These are phyloP conservation scores for Candida insectorum DNA, from an alignment of 805 yeast species.

Conservation along the genomic window DNA sequence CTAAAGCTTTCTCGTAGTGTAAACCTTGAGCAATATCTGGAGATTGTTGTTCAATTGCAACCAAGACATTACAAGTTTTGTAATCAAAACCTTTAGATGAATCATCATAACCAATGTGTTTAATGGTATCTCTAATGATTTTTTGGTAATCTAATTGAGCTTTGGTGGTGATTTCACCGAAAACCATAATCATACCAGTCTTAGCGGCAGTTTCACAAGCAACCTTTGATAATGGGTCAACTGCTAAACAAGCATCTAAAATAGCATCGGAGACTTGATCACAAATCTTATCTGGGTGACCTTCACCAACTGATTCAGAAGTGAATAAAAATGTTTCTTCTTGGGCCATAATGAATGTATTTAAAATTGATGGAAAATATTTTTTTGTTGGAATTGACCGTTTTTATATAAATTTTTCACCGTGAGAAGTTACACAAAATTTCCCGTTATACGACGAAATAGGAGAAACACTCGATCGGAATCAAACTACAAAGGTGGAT, in stretches of 20 bases:
- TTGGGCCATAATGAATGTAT: background rate
- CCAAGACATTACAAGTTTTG: slow-evolving; percentile 98
- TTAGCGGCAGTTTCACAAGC: slow-evolving; percentile 99
- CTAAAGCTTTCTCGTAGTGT: slow-evolving; percentile 92
- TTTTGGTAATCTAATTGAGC: slow-evolving; percentile 96
- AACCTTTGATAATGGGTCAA: slow-evolving; percentile 96
- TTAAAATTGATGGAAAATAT: too few species aligned
- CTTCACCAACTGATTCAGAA: slow-evolving; percentile 91
- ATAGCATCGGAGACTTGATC: slow-evolving; percentile 99
- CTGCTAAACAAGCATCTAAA: slow-evolving; percentile 93
- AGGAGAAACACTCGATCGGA: background rate
- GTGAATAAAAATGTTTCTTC: slow-evolving; percentile 58
- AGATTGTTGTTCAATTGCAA: slow-evolving; percentile 99
- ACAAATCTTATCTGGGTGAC: slow-evolving; percentile 95
- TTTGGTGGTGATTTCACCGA: slow-evolving; percentile 98
- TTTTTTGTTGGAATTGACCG: slow-evolving; percentile 1
- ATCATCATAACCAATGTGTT: slow-evolving; percentile 96
- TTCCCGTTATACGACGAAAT: too few species aligned
- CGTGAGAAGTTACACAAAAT: slow-evolving; percentile 1
- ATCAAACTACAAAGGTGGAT: too few species aligned
- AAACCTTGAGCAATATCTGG: slow-evolving; percentile 99
- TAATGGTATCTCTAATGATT: slow-evolving; percentile 96
- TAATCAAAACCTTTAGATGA: slow-evolving; percentile 97
- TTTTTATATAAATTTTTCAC: slow-evolving; percentile 7
- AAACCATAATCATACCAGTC: slow-evolving; percentile 99